Percentiles rank a stretch among this genome's conserved stretches.
These are phyloP conservation scores for Kluyveromyces nonfermentans DNA, from an alignment of 805 yeast species.

Conservation along the genomic window DNA sequence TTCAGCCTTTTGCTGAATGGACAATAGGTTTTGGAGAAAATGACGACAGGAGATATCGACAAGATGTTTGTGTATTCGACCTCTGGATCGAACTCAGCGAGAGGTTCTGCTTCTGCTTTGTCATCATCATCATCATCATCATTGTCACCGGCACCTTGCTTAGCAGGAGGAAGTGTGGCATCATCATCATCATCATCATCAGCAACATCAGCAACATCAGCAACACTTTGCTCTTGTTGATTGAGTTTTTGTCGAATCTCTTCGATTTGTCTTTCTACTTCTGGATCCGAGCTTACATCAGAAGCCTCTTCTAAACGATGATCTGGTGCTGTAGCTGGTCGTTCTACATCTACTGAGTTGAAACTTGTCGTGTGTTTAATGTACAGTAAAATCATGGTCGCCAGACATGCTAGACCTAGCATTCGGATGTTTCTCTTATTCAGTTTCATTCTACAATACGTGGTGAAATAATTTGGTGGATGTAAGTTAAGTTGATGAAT, in stretches of 20 bases:
- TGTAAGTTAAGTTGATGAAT: no score
- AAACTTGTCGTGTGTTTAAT: constrained; percentile 16
- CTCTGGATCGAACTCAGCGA: constrained; percentile 43
- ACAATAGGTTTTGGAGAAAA: constrained; percentile 49
- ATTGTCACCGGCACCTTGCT: constrained; percentile 5
- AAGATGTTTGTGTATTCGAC: constrained; percentile 50
- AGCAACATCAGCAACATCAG: constrained; percentile 2
- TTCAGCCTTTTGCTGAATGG: constrained; percentile 73
- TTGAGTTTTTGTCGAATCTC: constrained; percentile 14
- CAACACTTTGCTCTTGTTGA: constrained; percentile 6
- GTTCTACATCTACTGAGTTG: constrained; percentile 6
- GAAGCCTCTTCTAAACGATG: neutral
- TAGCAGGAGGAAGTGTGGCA: neutral
- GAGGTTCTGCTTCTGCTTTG: constrained; percentile 6
- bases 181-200: neutral
- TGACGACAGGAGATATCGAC: constrained; percentile 51
- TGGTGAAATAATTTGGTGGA: no score
- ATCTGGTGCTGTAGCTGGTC: neutral
- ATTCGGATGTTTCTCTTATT: constrained; percentile 23
- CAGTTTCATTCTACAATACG: constrained; percentile 2
- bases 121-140: constrained; percentile 8
- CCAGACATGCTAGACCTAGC: constrained; percentile 17
- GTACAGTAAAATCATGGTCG: constrained; percentile 20
- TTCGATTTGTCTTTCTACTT: constrained; percentile 14
- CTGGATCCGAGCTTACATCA: constrained; percentile 3